Conservation (phyloP, 2,329 filamentous ascomycete species). For the Stenocarpella maydis region DNA sequence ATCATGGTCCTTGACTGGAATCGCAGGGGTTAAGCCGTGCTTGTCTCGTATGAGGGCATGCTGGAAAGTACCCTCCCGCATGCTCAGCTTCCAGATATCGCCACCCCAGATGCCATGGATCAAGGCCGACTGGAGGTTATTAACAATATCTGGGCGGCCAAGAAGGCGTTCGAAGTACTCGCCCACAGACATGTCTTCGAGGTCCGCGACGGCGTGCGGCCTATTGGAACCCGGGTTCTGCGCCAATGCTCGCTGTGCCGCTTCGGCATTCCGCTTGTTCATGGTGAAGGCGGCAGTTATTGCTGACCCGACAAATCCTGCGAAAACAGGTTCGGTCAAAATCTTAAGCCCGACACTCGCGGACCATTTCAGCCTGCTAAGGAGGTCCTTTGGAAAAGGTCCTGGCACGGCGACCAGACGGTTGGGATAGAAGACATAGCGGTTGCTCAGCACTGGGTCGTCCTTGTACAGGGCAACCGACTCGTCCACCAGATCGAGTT, state of each 20-base stretch:
- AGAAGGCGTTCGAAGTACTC: conserved; percentile 68
- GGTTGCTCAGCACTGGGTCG: conserved; percentile 52
- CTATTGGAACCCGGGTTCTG: conserved; percentile 31
- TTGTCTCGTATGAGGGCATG: conserved; percentile 56
- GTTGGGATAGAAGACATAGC: conserved; percentile 90
- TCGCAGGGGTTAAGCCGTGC: conserved; percentile 25
- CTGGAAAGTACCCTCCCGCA: conserved; percentile 66
- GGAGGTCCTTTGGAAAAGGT: conserved; percentile 45
- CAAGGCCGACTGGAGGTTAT: conserved; percentile 79
- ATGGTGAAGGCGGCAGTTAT: conserved; percentile 5
- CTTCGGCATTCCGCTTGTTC: not conserved
- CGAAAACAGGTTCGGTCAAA: conserved; percentile 64
- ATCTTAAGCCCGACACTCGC: conserved; percentile 38
- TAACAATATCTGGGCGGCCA: conserved; percentile 60
- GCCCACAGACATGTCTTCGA: conserved; percentile 75
- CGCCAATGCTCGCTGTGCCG: not conserved
- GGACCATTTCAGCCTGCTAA: conserved; percentile 7
- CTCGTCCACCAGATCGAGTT: conserved; percentile 28
- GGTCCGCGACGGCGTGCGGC: conserved; percentile 34
- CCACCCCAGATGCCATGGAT: conserved; percentile 94
- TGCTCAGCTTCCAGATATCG: conserved; percentile 82
- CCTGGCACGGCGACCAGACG: conserved; percentile 69
- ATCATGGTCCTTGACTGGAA: conserved; percentile 31
- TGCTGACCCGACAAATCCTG: conserved; percentile 43
- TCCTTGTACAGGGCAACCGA: conserved; percentile 41